phyloP scores from a whole-genome alignment of 768 basidiomycete species.

The Panellus pusillus region DNA sequence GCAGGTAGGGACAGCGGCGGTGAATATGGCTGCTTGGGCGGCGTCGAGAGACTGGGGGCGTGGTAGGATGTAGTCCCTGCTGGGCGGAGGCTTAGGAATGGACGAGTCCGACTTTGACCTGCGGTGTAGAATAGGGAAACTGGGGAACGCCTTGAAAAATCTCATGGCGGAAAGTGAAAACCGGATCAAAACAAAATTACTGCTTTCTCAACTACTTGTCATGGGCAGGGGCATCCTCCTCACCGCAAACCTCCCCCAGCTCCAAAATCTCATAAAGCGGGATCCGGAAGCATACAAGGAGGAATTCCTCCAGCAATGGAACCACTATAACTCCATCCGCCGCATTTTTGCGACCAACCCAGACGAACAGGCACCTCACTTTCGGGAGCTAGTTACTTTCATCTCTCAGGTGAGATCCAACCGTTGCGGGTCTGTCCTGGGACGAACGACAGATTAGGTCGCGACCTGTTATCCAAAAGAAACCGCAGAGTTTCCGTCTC shows the following conservation, averaged over 20 bases:
- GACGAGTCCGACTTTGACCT: constrained; percentile 47
- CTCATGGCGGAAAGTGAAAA: constrained; percentile 33
- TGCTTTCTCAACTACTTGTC: not conserved
- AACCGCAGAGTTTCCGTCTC: constrained; percentile 81
- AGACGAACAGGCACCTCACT: constrained; percentile 81
- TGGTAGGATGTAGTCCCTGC: constrained; percentile 13
- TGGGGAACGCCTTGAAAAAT: constrained; percentile 38
- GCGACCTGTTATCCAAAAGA: constrained; percentile 92
- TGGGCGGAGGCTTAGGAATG: constrained; percentile 25
- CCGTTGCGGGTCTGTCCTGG: not conserved
- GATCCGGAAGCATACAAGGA: constrained; percentile 89
- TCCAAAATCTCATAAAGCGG: constrained; percentile 96
- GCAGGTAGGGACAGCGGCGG: constrained; percentile 17
- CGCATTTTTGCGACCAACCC: constrained; percentile 84
- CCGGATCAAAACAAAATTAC: too few relatives aligned
- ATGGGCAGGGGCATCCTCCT: constrained; percentile 75
- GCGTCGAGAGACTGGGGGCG: constrained; percentile 22
- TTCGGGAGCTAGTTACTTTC: constrained; percentile 86
- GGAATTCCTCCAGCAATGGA: constrained; percentile 96
- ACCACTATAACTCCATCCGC: constrained; percentile 85
- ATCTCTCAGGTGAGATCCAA: constrained; percentile 68
- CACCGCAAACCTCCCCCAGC: constrained; percentile 87
- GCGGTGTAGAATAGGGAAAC: constrained; percentile 45
- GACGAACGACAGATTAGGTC: constrained; percentile 45
- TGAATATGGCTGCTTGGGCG: constrained; percentile 16